Base-by-base conservation (phyloP, 306 rosid species). In the Quercus engelmannii region DNA sequence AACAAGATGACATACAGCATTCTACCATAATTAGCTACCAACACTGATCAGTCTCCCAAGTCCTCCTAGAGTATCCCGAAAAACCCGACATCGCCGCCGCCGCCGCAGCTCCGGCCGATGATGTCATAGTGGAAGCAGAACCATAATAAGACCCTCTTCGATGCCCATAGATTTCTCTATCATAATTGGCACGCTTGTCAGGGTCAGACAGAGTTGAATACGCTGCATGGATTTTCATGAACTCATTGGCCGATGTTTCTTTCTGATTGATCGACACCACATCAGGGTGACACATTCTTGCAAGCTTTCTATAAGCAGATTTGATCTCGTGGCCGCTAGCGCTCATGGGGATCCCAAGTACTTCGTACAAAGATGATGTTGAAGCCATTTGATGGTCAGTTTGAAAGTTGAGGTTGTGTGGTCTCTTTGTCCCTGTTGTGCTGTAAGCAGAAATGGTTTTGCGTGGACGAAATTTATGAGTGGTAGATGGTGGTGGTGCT, bases 41-140 rank as follows among this genome's bases (percentile, higher is more conserved):
- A 70, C 96, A 91, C 81, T 91, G 96, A 25, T 92, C 97, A 2
- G 97, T 87, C 79, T 92, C 96, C 97, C 94, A 92, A 62, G 56
- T 89, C 81, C 91, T 80, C 9, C 82, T 55, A 61, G 82, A 25
- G 68, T 26, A 73, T 21, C 84, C 62, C 0, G 85, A 81, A 71
- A 74, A 82, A 6, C 82, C 85, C 2, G 89, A 46, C 78, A 75
- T 76, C 19, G 83, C 76, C 54, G 52, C 67, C 1, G 82, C 55
- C 0, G 64, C 46, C 2, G 73, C 70, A 23, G 43, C 51, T 67
- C n/a, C 25, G 63, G 74, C n/a, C n/a, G 63, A 41, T 1, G 89
- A 51, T 1, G 77, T 59, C 21, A 49, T 49, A 0, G 17, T 49
- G 54, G 62, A 26, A 2, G 85, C 68, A 7, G 84, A 81, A 13